These are phyloP conservation scores for Flaveria trinervia DNA, from an alignment of 129 eudicot species.

Conservation along the genomic window DNA sequence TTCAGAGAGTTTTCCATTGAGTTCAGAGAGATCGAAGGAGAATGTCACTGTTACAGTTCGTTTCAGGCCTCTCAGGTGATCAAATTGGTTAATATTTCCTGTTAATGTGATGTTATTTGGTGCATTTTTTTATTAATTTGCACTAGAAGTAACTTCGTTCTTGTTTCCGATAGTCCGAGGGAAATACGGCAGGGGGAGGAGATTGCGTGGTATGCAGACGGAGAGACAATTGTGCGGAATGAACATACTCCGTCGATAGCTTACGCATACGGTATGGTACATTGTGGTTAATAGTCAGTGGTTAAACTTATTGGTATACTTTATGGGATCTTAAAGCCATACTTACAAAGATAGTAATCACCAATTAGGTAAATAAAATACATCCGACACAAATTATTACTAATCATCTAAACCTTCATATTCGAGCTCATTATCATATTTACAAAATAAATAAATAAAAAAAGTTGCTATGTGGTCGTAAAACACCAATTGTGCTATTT, in stretches of 20 bases:
- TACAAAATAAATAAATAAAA: background rate
- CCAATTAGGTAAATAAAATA: conserved; percentile 22
- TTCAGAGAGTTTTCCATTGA: conserved; percentile 55
- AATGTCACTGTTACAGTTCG: conserved; percentile 98
- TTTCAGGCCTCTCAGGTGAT: conserved; percentile 93
- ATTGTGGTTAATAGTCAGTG: background rate
- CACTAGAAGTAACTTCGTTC: conserved; percentile 16
- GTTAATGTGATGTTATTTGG: background rate
- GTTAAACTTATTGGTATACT: conserved; percentile 17
- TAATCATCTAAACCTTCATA: no score
- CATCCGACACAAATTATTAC: background rate
- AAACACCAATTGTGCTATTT: no score
- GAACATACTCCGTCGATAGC: conserved; percentile 82
- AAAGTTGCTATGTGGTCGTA: background rate
- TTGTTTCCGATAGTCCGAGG: conserved; percentile 62
- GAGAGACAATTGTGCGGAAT: conserved; percentile 85
- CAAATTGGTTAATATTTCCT: background rate
- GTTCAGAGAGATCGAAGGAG: conserved; percentile 73
- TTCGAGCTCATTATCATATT: no score
- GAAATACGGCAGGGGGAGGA: conserved; percentile 98
- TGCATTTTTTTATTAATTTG: background rate
- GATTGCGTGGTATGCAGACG: conserved; percentile 99
- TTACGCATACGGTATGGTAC: conserved; percentile 87
- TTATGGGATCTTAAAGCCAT: conserved; percentile 17
- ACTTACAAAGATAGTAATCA: background rate